A percentile compares a stretch with the other conserved stretches of the same genome.
phyloP scores from a whole-genome alignment of 371 early-diverging fungal species.

The Mucor plumbeus region DNA sequence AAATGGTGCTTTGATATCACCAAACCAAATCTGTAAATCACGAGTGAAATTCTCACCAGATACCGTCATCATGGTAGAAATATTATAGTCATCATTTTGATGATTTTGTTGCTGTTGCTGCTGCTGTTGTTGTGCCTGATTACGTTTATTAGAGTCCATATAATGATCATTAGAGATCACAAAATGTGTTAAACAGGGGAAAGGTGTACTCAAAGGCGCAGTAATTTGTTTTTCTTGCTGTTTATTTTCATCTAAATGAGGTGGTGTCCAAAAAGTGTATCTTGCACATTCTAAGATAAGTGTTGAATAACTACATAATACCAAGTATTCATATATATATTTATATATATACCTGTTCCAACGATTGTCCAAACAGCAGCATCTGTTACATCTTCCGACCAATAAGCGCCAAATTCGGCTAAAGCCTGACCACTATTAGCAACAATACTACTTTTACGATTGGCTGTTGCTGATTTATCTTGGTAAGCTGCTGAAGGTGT shows the following conservation, averaged over 20 bases:
- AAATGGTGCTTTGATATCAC: conserved; percentile 43
- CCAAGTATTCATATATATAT: background rate
- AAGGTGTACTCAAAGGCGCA: conserved; percentile 26
- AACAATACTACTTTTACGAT: conserved; percentile 21
- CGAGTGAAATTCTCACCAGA: conserved; percentile 68
- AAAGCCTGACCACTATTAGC: conserved; percentile 1
- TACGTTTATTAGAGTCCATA: background rate
- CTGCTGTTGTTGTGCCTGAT: background rate
- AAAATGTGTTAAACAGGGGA: conserved; percentile 23
- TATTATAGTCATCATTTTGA: background rate
- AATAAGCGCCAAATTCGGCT: conserved; percentile 48
- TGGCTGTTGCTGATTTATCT: conserved; percentile 11
- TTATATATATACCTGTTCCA: conserved; percentile 58
- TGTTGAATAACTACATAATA: background rate
- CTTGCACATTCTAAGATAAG: conserved; percentile 62
- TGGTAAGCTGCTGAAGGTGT: conserved; percentile 9
- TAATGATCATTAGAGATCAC: conserved; percentile 11
- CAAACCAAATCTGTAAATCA: conserved; percentile 76
- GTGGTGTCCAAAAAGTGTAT: conserved; percentile 72
- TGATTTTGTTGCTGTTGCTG: background rate
- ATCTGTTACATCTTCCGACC: conserved; percentile 87
- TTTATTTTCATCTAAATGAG: conserved; percentile 18
- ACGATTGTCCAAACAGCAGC: conserved; percentile 91
- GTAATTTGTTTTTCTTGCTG: conserved; percentile 19
- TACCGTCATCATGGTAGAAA: conserved; percentile 25